Evolutionary conservation across 768 basidiomycete genomes (phyloP), one percentile per base, ranked within the genome.

Genomic region (Paxillus involutus): DNA sequence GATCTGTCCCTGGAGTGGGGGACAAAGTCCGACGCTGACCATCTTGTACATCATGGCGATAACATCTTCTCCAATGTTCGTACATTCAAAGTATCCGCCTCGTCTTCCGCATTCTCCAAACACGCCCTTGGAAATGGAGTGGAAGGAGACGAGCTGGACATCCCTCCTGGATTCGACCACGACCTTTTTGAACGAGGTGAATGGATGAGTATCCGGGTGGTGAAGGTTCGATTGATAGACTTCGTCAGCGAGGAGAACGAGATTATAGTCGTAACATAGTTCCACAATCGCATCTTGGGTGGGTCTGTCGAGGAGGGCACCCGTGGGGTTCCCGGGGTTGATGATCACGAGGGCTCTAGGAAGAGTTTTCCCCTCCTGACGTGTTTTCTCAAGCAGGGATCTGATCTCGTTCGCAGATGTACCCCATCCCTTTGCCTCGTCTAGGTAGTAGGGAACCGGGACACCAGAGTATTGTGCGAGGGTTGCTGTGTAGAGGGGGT

Each of bases 251-350:
- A 98, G 82, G 47, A 99, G 83, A 19, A 96, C 88, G 53, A 99
- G 84, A 7, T 77, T 76, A 73, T 98, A 77, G 60, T 89, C 78
- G 67, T 94, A 90, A 73, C 94, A 96, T 10, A 98, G 72, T 26
- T 83, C 73, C n/a, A 97, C 84, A 53, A 99, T 80, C 46, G 80
- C 74, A 52, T 79, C 75, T 78, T 94, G 90, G 19, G 89, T 90
- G 29, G 71, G 59, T 53, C 82, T 77, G 58, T 85, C 81, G 11
- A 99, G 81, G 47, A 96, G 79, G 4, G 88, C 83, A 40, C 96
- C 97, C 0, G 97, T 98, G 19, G 97, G 96, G 75, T 98, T 99
- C 21, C 96, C 96, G 0, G 96, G 96, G 76, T 99, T 99, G 79
- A 99, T 98, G 64, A 99, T 83, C 57, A 98, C 96, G 53, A 99